Conservation (phyloP, 1,284 basidiomycete species). For the Cystobasidium pallidum region DNA sequence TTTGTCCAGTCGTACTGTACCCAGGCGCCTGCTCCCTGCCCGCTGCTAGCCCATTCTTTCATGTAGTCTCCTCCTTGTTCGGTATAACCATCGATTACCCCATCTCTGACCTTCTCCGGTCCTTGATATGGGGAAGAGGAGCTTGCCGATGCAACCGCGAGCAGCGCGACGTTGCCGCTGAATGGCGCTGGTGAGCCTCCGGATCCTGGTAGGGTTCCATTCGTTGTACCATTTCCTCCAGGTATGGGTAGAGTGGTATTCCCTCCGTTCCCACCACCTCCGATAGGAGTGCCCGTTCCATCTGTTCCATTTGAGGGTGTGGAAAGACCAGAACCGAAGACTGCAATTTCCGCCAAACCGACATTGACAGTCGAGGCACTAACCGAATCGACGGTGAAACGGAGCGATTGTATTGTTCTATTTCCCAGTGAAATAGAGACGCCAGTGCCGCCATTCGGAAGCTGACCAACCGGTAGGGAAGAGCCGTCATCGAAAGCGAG, state of each 20-base stretch:
- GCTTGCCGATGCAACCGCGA: slow-evolving; percentile 34
- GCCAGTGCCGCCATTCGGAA: slow-evolving; percentile 10
- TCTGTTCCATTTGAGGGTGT: slow-evolving; percentile 25
- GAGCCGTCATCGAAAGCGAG: slow-evolving; percentile 46
- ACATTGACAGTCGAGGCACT: slow-evolving; percentile 18
- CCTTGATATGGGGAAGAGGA: slow-evolving; percentile 29
- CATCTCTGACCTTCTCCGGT: slow-evolving; percentile 46
- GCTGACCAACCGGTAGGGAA: neutral
- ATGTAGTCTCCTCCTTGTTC: slow-evolving; percentile 29
- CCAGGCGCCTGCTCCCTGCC: slow-evolving; percentile 44
- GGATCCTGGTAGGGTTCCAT: slow-evolving; percentile 2
- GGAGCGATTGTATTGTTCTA: slow-evolving; percentile 46
- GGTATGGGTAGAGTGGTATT: slow-evolving; percentile 15
- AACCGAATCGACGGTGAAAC: slow-evolving; percentile 46
- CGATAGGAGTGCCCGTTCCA: slow-evolving; percentile 24
- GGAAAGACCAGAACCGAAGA: slow-evolving; percentile 40
- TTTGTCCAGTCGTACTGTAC: slow-evolving; percentile 43
- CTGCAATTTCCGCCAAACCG: slow-evolving; percentile 49
- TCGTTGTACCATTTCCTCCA: neutral
- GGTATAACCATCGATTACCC: slow-evolving; percentile 45
- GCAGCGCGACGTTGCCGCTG: slow-evolving; percentile 28
- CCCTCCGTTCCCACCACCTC: neutral
- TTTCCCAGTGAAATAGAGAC: slow-evolving; percentile 26
- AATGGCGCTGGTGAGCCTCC: neutral
- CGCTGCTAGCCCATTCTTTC: slow-evolving; percentile 46